Evolutionary conservation across 371 early-diverging fungal species (phyloP), one percentile per base, ranked within the genome.

Genomic region (Umbelopsis sp.): DNA sequence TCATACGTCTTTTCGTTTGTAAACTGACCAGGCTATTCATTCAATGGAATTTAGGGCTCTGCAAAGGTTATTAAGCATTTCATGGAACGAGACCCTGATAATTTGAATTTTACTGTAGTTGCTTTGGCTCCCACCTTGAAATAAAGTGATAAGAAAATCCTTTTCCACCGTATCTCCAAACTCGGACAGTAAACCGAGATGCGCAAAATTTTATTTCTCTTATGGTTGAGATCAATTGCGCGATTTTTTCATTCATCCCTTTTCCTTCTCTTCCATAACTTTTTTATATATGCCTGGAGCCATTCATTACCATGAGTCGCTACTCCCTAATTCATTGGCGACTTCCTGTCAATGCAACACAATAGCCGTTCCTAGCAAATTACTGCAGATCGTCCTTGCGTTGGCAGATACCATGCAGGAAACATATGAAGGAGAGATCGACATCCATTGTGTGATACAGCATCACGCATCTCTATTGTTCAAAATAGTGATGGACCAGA

Each of bases 11-110:
- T 67, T 50, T 4, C 35, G 37, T 29, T 32, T 63, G 45, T n/a
- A 24, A 10, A n/a, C 44, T 66, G 32, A 14, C 29, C 24, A 51
- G 20, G 18, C n/a, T 44, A 22, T 25, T 38, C 25, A 41, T 41
- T 41, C 7, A 41, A 41, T 10, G 4, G 38, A 38, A 38, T 69
- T 45, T 70, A 91, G 90, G 89, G 89, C 63, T 80, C 91, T 1
- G 90, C 85, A 18, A 77, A 80, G 14, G 83, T 92, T 0, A 90
- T 93, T 72, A 76, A 83, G 67, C 72, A 89, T 67, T 92, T 90
- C 66, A 93, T 96, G 70, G 81, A 74, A 50, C 81, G 92, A 20
- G 92, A 93, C 66, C 91, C 92, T 8, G 87, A 87, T 62, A 79
- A 88, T 48, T 69, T 81, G 6, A 78, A 91, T 51, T 94, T 90